These are phyloP conservation scores for Aspergillus intermedius DNA, from an alignment of 2,329 filamentous ascomycete genomes.

Conservation along the genomic window DNA sequence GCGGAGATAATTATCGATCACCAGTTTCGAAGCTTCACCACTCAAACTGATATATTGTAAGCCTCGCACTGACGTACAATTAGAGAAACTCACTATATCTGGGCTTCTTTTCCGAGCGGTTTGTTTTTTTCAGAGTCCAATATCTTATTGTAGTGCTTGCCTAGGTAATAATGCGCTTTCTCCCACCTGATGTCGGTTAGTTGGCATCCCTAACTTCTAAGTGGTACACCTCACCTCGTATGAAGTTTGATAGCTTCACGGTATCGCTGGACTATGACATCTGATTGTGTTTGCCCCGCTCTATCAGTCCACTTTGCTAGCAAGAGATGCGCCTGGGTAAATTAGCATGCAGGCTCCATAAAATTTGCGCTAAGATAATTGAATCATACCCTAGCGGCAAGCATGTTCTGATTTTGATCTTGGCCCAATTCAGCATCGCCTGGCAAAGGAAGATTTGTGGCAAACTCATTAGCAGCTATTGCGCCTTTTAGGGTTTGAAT, in stretches of 20 bases:
- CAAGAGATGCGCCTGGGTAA: slow-evolving; percentile 65
- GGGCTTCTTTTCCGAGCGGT: slow-evolving; percentile 67
- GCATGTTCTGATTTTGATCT: slow-evolving; percentile 46
- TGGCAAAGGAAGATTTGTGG: slow-evolving; percentile 37
- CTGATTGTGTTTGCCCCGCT: slow-evolving; percentile 85
- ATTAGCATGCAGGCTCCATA: slow-evolving; percentile 3
- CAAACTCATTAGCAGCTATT: slow-evolving; percentile 74
- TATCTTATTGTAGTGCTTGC: slow-evolving; percentile 94
- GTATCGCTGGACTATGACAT: slow-evolving; percentile 73
- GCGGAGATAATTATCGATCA: slow-evolving; percentile 88
- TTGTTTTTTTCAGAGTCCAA: slow-evolving; percentile 80
- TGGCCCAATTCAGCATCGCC: slow-evolving; percentile 31
- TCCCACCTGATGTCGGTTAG: slow-evolving; percentile 62
- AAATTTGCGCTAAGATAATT: not conserved
- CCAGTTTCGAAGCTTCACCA: slow-evolving; percentile 78
- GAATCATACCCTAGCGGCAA: slow-evolving; percentile 37
- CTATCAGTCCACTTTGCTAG: slow-evolving; percentile 95
- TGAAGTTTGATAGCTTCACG: slow-evolving; percentile 58
- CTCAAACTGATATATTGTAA: slow-evolving; percentile 47
- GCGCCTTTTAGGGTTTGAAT: slow-evolving; percentile 86
- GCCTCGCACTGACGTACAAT: not conserved
- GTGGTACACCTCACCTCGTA: slow-evolving; percentile 20
- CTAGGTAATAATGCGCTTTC: slow-evolving; percentile 94
- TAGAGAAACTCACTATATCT: slow-evolving; percentile 50
- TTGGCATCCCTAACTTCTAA: not conserved